Conservation (phyloP, 805 yeast genomes). For the Blastobotrys robertii region DNA sequence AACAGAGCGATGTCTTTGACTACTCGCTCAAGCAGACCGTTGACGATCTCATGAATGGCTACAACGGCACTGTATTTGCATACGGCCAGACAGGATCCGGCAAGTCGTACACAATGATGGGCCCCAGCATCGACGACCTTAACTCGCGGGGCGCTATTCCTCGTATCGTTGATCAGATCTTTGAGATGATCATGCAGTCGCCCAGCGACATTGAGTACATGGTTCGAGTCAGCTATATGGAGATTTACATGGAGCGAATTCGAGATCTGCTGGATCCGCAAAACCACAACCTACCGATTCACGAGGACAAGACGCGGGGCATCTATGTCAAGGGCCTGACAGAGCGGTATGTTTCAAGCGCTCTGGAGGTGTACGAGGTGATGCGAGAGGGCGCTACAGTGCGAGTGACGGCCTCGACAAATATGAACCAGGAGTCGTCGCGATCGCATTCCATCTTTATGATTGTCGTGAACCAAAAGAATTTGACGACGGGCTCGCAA, state of each 20-base stretch:
- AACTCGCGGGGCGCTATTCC: conserved; percentile 59
- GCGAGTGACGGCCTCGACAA: conserved; percentile 52
- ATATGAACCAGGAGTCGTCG: conserved; percentile 64
- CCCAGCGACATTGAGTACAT: conserved; percentile 49
- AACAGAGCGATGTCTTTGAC: conserved; percentile 51
- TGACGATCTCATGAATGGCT: conserved; percentile 62
- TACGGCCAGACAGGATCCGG: conserved; percentile 80
- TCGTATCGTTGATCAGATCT: conserved; percentile 56
- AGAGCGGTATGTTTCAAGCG: conserved; percentile 47
- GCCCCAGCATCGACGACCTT: conserved; percentile 33
- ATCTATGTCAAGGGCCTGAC: conserved; percentile 64
- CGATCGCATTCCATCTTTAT: conserved; percentile 76
- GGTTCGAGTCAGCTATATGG: conserved; percentile 66
- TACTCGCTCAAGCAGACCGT: conserved; percentile 53
- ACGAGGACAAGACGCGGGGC: conserved; percentile 56
- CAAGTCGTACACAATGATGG: conserved; percentile 71
- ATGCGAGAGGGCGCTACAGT: conserved; percentile 48
- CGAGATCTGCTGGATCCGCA: conserved; percentile 52
- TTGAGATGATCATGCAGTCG: conserved; percentile 40
- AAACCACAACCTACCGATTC: conserved; percentile 39
- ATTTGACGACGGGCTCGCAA: conserved; percentile 42
- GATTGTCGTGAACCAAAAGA: conserved; percentile 54
- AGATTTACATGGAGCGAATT: conserved; percentile 70
- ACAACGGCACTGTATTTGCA: conserved; percentile 66
- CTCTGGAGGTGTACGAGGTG: conserved; percentile 47